A percentile compares a stretch with the other conserved stretches of the same genome.
phyloP scores from a whole-genome alignment of 2,329 filamentous ascomycete genomes.

The Clonostachys chloroleuca region DNA sequence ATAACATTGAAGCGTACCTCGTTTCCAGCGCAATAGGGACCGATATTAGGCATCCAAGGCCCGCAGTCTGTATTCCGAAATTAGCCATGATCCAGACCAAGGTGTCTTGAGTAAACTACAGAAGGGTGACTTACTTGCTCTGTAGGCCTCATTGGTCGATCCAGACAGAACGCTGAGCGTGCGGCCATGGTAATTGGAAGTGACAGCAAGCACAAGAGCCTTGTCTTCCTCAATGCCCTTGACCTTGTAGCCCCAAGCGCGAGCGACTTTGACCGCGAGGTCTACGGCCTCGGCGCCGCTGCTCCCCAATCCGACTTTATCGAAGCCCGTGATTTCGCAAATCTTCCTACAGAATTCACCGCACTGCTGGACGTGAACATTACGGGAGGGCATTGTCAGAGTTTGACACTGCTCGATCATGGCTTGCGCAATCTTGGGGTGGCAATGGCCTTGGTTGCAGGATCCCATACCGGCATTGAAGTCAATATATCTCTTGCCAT shows the following conservation, averaged over 20 bases:
- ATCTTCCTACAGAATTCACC: background rate
- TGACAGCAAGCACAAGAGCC: slow-evolving; percentile 73
- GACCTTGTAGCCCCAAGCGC: slow-evolving; percentile 61
- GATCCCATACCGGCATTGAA: no score
- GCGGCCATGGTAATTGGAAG: slow-evolving; percentile 89
- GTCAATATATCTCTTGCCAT: no score
- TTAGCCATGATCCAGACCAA: slow-evolving; percentile 18
- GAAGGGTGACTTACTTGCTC: background rate
- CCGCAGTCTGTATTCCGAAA: slow-evolving; percentile 24
- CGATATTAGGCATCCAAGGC: no score
- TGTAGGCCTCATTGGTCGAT: background rate
- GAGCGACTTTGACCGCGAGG: no score
- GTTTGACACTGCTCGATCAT: no score
- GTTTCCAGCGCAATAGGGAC: no score
- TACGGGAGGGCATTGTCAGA: background rate
- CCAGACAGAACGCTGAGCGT: slow-evolving; percentile 53
- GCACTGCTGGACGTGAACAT: background rate
- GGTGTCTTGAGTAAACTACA: slow-evolving; percentile 65
- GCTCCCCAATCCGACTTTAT: background rate
- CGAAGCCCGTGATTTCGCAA: background rate
- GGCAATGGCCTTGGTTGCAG: no score
- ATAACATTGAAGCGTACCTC: slow-evolving; percentile 68
- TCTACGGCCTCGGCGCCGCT: no score
- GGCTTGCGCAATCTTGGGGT: no score
- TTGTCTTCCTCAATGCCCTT: slow-evolving; percentile 80